Evolutionary conservation across 192 early-diverging fungal genomes (phyloP), one percentile per base, ranked within the genome.

Genomic region (Coemansia sp.): DNA sequence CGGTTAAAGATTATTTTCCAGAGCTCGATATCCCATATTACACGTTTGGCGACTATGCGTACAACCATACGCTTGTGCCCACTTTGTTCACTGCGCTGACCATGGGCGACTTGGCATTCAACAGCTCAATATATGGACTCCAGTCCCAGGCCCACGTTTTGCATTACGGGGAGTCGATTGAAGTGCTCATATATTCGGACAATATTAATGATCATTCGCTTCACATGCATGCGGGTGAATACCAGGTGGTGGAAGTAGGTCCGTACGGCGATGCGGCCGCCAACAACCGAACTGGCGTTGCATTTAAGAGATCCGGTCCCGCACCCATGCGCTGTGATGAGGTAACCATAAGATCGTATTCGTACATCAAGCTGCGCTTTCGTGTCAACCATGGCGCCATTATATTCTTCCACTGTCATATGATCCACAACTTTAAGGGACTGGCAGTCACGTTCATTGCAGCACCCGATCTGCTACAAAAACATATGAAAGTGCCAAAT

Each of bases 261-360:
- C 62, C 57, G 6, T 37, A 47, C 5, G 37, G 57, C 57, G 22
- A 43, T 24, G 20, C 57, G 2, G 57, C 7, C 9, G 57, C 38
- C 1, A 45, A 45, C 14, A 43, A 16, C 39, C 9, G 7, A 22
- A 1, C 57, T 16, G 11, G 3, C 4, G 19, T 45, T 0, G 3
- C 20, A 22, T 19, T 24, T 32, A 4, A 29, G 88, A 84, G 9
- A 74, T 88, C 39, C 58, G 75, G n/a, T 70, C 54, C 54, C 14
- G 35, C n/a, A 87, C 16, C 87, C 80, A 54, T 86, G 14, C 75
- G 84, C n/a, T 83, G 92, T 52, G 57, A 58, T 11, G 24, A 13
- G 10, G 11, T 43, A 2, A 45, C 39, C 19, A 12, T 45, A 3
- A 11, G 19, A 0, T 18, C 57, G 22, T 58, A 26, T 20, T 58